phyloP scores from a whole-genome alignment of 2,329 filamentous ascomycete species.

The Chaetothyriales sp. region DNA sequence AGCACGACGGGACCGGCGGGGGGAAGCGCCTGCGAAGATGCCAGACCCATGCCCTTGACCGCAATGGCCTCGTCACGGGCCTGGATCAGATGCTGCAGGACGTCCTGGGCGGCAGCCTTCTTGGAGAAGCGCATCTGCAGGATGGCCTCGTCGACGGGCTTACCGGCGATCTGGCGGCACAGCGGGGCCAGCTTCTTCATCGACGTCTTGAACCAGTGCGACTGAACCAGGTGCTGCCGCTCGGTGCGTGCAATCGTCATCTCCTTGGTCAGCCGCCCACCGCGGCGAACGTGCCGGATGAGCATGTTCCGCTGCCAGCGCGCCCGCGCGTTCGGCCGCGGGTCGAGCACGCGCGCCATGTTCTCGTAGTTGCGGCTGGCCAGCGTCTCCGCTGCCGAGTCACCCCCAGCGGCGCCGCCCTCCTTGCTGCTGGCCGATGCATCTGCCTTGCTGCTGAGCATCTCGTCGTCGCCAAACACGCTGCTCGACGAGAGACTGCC shows the following conservation, averaged over 20 bases:
- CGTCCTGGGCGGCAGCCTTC: constrained; percentile 77
- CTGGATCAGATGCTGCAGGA: constrained; percentile 62
- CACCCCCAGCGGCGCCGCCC: background rate
- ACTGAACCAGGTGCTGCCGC: constrained; percentile 44
- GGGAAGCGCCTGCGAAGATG: constrained; percentile 24
- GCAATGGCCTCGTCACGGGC: constrained; percentile 71
- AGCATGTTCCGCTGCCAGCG: constrained; percentile 76
- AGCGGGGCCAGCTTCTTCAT: constrained; percentile 83
- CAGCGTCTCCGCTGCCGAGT: background rate
- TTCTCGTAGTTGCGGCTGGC: constrained; percentile 32
- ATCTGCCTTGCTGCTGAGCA: too few relatives aligned
- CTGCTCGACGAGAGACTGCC: constrained; percentile 6
- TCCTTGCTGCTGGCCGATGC: background rate
- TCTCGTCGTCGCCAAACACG: constrained; percentile 6
- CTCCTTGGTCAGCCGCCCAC: constrained; percentile 50
- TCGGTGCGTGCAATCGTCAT: constrained; percentile 55
- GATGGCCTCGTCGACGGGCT: constrained; percentile 86
- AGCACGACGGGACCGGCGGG: background rate
- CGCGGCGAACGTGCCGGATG: constrained; percentile 54
- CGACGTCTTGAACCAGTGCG: constrained; percentile 62
- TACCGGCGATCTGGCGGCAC: constrained; percentile 77
- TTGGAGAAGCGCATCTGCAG: constrained; percentile 88
- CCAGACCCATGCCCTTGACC: constrained; percentile 61
- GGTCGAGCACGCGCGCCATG: constrained; percentile 54
- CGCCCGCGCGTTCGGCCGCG: constrained; percentile 53